A percentile compares a stretch with the other conserved stretches of the same genome.
phyloP scores from a whole-genome alignment of 148 eudicot genomes.

The Vaccinium myrtillus region DNA sequence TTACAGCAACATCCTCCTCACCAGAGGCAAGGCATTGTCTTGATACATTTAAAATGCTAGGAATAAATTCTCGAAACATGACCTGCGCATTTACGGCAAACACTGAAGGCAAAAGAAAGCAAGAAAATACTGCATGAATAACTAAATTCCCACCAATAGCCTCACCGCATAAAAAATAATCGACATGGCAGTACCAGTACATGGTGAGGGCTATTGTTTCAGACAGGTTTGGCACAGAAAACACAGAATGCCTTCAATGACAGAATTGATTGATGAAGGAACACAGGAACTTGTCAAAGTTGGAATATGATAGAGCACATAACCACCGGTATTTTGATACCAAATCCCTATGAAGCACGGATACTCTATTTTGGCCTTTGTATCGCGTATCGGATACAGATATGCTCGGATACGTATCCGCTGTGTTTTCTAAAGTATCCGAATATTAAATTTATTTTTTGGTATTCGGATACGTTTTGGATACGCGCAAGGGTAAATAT shows the following conservation, averaged over 20 bases:
- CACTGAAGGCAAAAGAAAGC: slow-evolving; percentile 9
- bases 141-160: not conserved
- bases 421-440: too few relatives aligned
- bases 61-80: slow-evolving; percentile 84
- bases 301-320: not conserved
- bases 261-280: not conserved
- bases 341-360: not conserved
- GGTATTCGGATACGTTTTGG: too few relatives aligned
- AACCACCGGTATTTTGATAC: not conserved
- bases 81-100: slow-evolving; percentile 38
- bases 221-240: slow-evolving; percentile 1
- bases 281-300: not conserved
- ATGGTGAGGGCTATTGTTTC: not conserved
- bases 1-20: slow-evolving; percentile 89
- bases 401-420: too few relatives aligned
- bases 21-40: slow-evolving; percentile 96
- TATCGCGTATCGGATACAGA: too few relatives aligned
- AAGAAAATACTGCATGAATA: not conserved
- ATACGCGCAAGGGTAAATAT: too few relatives aligned
- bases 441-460: too few relatives aligned
- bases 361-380: too few relatives aligned
- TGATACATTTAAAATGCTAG: slow-evolving; percentile 91
- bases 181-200: not conserved
- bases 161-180: not conserved
- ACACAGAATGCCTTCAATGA: not conserved